phyloP scores from a whole-genome alignment of 2,329 filamentous ascomycete species.

The Fusarium secorum region DNA sequence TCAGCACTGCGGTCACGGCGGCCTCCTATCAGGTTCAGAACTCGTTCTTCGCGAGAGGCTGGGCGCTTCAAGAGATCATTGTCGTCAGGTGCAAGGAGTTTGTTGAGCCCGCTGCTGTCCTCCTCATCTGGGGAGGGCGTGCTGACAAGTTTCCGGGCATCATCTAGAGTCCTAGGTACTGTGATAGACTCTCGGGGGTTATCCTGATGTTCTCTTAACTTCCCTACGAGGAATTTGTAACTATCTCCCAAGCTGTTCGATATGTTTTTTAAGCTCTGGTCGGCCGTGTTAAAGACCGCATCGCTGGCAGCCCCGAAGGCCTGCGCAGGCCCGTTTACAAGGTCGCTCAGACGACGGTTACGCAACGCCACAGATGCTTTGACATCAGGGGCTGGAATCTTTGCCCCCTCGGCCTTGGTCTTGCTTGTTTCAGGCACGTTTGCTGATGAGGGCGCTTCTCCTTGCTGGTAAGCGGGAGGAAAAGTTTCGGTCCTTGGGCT shows the following conservation, averaged over 20 bases:
- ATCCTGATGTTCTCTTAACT: conserved; percentile 76
- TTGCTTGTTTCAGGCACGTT: conserved; percentile 46
- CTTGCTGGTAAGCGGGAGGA: conserved; percentile 63
- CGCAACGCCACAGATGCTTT: conserved; percentile 61
- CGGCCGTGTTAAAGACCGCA: conserved; percentile 84
- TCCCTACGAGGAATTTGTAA: conserved; percentile 91
- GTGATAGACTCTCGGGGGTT: conserved; percentile 56
- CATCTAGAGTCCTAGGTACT: conserved; percentile 89
- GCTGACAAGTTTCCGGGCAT: conserved; percentile 87
- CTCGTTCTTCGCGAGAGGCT: conserved; percentile 64
- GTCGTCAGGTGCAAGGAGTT: conserved; percentile 55
- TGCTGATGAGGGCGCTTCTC: conserved; percentile 48
- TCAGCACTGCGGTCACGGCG: conserved; percentile 81
- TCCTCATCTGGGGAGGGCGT: conserved; percentile 72
- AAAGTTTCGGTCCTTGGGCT: conserved; percentile 63
- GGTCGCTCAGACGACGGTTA: conserved; percentile 80
- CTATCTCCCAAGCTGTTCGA: conserved; percentile 89
- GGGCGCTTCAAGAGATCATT: conserved; percentile 43
- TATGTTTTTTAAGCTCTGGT: conserved; percentile 91
- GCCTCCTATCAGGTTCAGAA: conserved; percentile 76
- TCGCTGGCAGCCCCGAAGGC: conserved; percentile 85
- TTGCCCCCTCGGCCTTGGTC: conserved; percentile 47
- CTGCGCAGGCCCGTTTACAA: conserved; percentile 85
- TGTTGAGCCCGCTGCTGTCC: conserved; percentile 65
- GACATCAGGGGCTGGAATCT: conserved; percentile 52